A percentile compares a stretch with the other conserved stretches of the same genome.
phyloP scores from a whole-genome alignment of 164 flowering plant genomes.

The Kingdonia uniflora region DNA sequence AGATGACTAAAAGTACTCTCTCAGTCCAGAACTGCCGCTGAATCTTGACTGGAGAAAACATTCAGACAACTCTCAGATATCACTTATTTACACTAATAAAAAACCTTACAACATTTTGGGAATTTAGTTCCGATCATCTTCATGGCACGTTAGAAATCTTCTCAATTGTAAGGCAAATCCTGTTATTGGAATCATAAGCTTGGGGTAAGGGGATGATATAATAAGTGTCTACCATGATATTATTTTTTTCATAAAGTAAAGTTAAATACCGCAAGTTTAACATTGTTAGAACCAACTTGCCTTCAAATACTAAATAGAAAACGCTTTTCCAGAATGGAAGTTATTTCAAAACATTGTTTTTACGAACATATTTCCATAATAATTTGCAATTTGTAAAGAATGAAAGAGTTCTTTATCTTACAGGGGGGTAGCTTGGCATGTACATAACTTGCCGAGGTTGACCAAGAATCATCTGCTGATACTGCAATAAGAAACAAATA shows the following conservation, averaged over 20 bases:
- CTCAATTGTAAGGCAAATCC: slow-evolving; percentile 70
- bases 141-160: slow-evolving; percentile 28
- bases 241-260: too few species aligned
- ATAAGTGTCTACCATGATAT: neutral
- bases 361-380: too few species aligned
- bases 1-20: too few species aligned
- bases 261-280: too few species aligned
- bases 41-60: too few species aligned
- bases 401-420: slow-evolving; percentile 7
- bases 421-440: slow-evolving; percentile 49
- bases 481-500: slow-evolving; percentile 24
- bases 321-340: too few species aligned
- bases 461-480: slow-evolving; percentile 58
- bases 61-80: neutral
- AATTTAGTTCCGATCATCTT: neutral
- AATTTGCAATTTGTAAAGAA: neutral
- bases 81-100: slow-evolving; percentile 7
- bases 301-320: too few species aligned
- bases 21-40: too few species aligned
- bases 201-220: neutral
- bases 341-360: too few species aligned
- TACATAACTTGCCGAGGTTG: slow-evolving; percentile 51
- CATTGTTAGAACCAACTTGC: too few species aligned
- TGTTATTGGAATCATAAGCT: slow-evolving; percentile 16
- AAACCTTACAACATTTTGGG: neutral